Evolutionary conservation across 345 rosid genomes (phyloP), one percentile per base, ranked within the genome.

Genomic region (Rhodamnia argentea): DNA sequence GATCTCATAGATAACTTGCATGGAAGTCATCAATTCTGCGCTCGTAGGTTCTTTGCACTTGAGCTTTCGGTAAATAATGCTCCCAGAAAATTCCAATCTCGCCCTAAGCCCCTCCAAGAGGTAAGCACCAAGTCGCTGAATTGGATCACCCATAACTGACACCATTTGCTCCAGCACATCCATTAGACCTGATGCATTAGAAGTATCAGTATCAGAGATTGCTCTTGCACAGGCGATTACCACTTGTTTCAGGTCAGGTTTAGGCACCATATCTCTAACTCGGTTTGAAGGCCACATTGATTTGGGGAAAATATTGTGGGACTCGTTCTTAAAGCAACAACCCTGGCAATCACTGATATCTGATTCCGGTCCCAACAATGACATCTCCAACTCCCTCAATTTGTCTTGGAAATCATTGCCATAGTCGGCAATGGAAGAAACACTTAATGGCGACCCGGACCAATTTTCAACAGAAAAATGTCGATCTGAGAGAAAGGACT

Each of bases 101-200:
- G 84, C 87, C 22, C 87, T 76, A 13, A 85, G 84, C 83, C 87
- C 87, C 44, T 85, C 87, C 44, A 85, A 56, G 52, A 85, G 55
- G 75, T 76, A 85, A 75, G 87, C 87, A 53, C 83, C 87, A 8
- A 85, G 84, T 37, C 84, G 87, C 64, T 85, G 55, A 18, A 85
- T 16, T 4, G 87, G 64, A 44, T 76, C 70, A 3, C 87, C 87
- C 26, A n/a, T 15, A 47, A 85, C 83, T 5, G 87, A 85, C 54
- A 85, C 87, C 87, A 53, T 78, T n/a, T 47, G 54, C 87, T 85
- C 84, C 53, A 85, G 70, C 83, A 57, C 40, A 55, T 78, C 87
- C 87, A 85, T 78, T 40, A 81, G 57, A 81, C 6, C 52, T 7
- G 12, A 52, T n/a, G 84, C 87, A 29, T 3, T 53, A 32, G 50